Evolutionary conservation across 768 basidiomycete species (phyloP).

Genomic region (Tephrocybe sp.): DNA sequence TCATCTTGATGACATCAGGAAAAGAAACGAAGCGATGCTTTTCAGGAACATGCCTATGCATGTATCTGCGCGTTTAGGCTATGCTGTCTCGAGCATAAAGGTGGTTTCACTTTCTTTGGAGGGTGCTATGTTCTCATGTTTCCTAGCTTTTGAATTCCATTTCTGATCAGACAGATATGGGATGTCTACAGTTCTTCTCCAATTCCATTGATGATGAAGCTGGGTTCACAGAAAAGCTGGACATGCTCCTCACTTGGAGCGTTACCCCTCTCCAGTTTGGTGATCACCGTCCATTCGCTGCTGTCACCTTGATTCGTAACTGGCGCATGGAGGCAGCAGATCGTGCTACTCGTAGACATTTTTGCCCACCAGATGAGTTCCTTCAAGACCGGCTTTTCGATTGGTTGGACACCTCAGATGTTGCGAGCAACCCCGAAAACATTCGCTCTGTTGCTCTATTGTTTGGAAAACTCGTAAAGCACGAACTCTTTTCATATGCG

Average conservation of each 20-base stretch:
- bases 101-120: conserved; percentile 20
- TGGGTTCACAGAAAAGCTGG: conserved; percentile 64
- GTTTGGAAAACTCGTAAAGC: conserved; percentile 69
- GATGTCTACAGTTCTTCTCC: conserved; percentile 56
- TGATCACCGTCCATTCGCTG: conserved; percentile 75
- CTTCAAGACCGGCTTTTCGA: conserved; percentile 78
- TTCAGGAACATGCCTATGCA: conserved; percentile 67
- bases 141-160: conserved; percentile 74
- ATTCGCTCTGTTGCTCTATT: conserved; percentile 61
- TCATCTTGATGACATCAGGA: conserved; percentile 66
- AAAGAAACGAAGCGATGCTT: conserved; percentile 78
- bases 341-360: conserved; percentile 60
- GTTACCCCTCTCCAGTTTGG: conserved; percentile 81
- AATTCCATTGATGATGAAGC: conserved; percentile 37
- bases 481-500: conserved; percentile 70
- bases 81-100: conserved; percentile 55
- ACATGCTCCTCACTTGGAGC: conserved; percentile 76
- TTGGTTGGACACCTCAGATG: conserved; percentile 71
- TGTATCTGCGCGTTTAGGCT: conserved; percentile 55
- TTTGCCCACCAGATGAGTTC: conserved; percentile 56
- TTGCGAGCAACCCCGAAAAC: conserved; percentile 54
- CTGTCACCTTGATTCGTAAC: conserved; percentile 60
- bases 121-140: conserved; percentile 1
- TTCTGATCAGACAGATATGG: conserved; percentile 59
- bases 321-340: conserved; percentile 63